A percentile compares a stretch with the other conserved stretches of the same genome.
Evolutionary conservation across 345 rosid species (phyloP).

Genomic region (Theobroma cacao): DNA sequence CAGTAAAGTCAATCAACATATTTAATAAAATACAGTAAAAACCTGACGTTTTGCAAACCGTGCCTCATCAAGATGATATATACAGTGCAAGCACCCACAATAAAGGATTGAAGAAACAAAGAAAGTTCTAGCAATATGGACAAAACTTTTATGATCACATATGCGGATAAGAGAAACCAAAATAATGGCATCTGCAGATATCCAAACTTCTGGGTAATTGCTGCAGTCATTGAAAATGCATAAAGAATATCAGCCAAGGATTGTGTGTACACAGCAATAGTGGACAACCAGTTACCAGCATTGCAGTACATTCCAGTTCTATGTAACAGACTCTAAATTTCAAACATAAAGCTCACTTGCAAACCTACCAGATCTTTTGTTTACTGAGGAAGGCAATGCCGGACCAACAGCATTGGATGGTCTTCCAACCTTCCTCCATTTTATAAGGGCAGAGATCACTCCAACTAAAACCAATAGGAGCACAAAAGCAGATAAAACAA

Average conservation of each 20-base stretch:
- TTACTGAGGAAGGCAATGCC: slow-evolving; percentile 54
- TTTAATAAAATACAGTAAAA: background rate
- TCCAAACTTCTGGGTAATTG: background rate
- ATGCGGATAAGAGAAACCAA: background rate
- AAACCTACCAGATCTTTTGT: slow-evolving; percentile 82
- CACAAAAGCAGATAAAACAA: slow-evolving; percentile 79
- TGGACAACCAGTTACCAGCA: background rate
- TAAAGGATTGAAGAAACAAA: background rate
- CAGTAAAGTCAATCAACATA: background rate
- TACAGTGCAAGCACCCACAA: background rate
- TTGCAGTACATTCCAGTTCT: background rate
- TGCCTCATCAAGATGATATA: background rate
- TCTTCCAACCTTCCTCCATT: slow-evolving; percentile 78
- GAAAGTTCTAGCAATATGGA: background rate
- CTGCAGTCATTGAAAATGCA: background rate
- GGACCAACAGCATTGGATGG: slow-evolving; percentile 92
- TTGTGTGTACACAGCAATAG: background rate
- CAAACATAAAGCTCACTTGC: slow-evolving; percentile 4
- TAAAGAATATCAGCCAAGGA: background rate
- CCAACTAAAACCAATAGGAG: slow-evolving; percentile 71
- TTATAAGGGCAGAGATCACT: slow-evolving; percentile 56
- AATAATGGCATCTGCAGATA: background rate
- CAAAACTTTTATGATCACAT: background rate
- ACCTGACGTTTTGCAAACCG: background rate
- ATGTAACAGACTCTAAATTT: slow-evolving; percentile 6